Percentiles rank a stretch among this genome's conserved stretches.
Conservation (phyloP, 371 early-diverging fungal species). For the Mucor circinelloides region DNA sequence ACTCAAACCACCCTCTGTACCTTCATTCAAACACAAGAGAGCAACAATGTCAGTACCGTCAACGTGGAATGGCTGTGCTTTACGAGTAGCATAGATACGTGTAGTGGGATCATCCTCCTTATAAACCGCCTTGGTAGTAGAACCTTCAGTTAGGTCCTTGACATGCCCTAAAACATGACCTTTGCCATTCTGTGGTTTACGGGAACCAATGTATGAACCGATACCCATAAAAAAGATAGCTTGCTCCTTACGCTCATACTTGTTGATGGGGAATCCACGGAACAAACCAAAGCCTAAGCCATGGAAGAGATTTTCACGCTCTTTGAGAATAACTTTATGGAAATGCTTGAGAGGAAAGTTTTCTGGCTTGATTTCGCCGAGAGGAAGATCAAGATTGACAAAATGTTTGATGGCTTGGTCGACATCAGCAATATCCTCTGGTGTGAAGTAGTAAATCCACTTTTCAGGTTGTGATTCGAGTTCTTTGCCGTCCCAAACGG, state of each 20-base stretch:
- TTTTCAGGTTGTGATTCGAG: constrained; percentile 41
- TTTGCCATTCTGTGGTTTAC: constrained; percentile 46
- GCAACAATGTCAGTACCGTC: constrained; percentile 50
- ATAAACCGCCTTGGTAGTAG: constrained; percentile 44
- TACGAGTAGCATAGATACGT: constrained; percentile 52
- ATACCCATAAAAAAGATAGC: constrained; percentile 48
- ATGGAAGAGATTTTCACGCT: constrained; percentile 33
- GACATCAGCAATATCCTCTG: constrained; percentile 41
- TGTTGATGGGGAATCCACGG: constrained; percentile 41
- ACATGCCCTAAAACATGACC: constrained; percentile 50
- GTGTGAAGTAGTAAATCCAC: constrained; percentile 44
- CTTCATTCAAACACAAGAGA: constrained; percentile 38
- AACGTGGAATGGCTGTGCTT: constrained; percentile 51
- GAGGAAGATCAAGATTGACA: constrained; percentile 23
- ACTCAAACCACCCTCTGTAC: constrained; percentile 40
- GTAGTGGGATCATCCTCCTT: constrained; percentile 43
- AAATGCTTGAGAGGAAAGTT: constrained; percentile 40
- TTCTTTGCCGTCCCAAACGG: constrained; percentile 45
- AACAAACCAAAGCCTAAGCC: constrained; percentile 42
- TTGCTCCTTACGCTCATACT: constrained; percentile 44
- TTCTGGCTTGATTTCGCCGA: constrained; percentile 29
- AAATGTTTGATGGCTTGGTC: constrained; percentile 40
- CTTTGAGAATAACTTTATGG: constrained; percentile 22
- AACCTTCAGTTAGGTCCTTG: constrained; percentile 42
- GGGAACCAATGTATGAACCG: constrained; percentile 44